A percentile compares a stretch with the other conserved stretches of the same genome.
Conservation (phyloP, 1,284 basidiomycete species). For the Leccinum pallidistipes region DNA sequence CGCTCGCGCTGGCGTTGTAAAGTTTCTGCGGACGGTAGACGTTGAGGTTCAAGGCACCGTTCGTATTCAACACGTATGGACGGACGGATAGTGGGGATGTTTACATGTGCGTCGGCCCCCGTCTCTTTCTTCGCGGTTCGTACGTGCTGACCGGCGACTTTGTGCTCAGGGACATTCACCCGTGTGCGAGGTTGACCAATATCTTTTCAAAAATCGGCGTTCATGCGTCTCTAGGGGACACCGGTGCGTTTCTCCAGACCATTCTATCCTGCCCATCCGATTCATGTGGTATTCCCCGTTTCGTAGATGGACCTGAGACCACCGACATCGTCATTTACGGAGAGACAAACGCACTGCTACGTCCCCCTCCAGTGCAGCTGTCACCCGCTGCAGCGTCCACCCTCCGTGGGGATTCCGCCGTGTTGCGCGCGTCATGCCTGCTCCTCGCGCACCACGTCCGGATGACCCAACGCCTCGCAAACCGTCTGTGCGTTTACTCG, state of each 20-base stretch:
- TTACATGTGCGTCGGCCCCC: too few species aligned
- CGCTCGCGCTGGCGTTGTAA: constrained; percentile 60
- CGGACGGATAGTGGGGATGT: too few species aligned
- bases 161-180: constrained; percentile 62
- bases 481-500: constrained; percentile 41
- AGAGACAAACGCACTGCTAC: constrained; percentile 34
- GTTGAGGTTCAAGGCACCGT: constrained; percentile 57
- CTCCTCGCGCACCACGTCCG: constrained; percentile 28
- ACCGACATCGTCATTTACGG: constrained; percentile 19
- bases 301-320: too few species aligned
- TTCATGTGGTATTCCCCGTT: too few species aligned
- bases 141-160: not conserved
- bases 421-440: constrained; percentile 41
- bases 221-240: too few species aligned
- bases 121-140: too few species aligned
- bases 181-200: constrained; percentile 45
- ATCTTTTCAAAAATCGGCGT: too few species aligned
- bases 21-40: constrained; percentile 54
- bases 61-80: constrained; percentile 50
- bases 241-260: too few species aligned
- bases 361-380: constrained; percentile 9
- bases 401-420: constrained; percentile 18
- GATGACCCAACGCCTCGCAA: constrained; percentile 71
- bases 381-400: constrained; percentile 17
- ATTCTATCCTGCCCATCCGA: constrained; percentile 37